Evolutionary conservation across 495 filamentous ascomycete species (phyloP).

Genomic region (Penicillium taxi): DNA sequence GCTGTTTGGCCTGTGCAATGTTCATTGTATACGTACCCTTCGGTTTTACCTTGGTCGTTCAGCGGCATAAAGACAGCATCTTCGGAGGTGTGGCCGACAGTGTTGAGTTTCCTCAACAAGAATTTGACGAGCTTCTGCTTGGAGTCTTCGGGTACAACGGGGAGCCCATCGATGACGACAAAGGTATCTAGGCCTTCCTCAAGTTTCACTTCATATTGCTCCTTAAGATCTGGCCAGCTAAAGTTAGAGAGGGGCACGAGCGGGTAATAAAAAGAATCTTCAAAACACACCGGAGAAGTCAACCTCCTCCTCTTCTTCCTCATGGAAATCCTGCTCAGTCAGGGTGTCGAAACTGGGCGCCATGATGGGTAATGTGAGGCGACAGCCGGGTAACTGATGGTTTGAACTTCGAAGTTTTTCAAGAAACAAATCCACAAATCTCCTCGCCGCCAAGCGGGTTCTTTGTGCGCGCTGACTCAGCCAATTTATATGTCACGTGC

Average conservation of each 20-base stretch:
- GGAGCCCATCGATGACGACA: conserved; percentile 89
- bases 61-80: conserved; percentile 90
- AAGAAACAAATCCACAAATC: conserved; percentile 25
- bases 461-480: conserved; percentile 35
- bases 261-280: conserved; percentile 12
- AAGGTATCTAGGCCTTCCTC: conserved; percentile 95
- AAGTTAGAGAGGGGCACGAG: conserved; percentile 24
- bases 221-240: conserved; percentile 61
- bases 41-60: conserved; percentile 68
- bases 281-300: conserved; percentile 69
- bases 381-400: conserved; percentile 19
- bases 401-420: conserved; percentile 15
- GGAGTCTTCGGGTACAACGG: conserved; percentile 71
- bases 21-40: conserved; percentile 54
- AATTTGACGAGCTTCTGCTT: conserved; percentile 90
- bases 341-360: conserved; percentile 66
- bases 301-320: conserved; percentile 84
- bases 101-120: conserved; percentile 79
- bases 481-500: conserved; percentile 1
- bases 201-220: conserved; percentile 88
- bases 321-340: conserved; percentile 72
- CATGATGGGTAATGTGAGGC: conserved; percentile 41
- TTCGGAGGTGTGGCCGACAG: conserved; percentile 74
- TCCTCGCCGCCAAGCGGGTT: conserved; percentile 23
- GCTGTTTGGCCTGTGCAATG: conserved; percentile 1